A percentile compares a stretch with the other conserved stretches of the same genome.
phyloP scores from a whole-genome alignment of 108 stramenopile species.

The Cyclotella atomus region DNA sequence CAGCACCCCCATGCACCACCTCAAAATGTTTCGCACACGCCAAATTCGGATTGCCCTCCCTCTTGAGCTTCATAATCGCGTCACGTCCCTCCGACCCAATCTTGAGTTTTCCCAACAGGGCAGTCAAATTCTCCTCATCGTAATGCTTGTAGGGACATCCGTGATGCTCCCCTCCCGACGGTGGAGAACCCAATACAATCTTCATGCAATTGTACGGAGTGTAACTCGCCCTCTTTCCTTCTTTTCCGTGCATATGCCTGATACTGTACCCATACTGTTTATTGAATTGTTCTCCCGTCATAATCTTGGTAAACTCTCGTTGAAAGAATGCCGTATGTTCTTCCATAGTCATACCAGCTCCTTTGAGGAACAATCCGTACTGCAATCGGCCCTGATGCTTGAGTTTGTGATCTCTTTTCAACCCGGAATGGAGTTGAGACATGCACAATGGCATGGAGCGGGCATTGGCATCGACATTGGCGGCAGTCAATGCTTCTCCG shows the following conservation, averaged over 20 bases:
- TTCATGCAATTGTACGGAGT: constrained; percentile 91
- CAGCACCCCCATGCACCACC: constrained; percentile 79
- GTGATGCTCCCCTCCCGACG: constrained; percentile 87
- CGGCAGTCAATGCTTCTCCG: constrained; percentile 58
- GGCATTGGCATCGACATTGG: constrained; percentile 64
- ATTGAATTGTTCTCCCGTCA: constrained; percentile 87
- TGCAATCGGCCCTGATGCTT: constrained; percentile 96
- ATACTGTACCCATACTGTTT: constrained; percentile 96
- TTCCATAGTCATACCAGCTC: constrained; percentile 92
- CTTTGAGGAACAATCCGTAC: constrained; percentile 98
- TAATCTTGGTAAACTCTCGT: constrained; percentile 82
- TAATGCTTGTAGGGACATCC: constrained; percentile 97
- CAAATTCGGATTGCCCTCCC: constrained; percentile 85
- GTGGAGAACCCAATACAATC: constrained; percentile 90
- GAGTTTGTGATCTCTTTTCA: constrained; percentile 90
- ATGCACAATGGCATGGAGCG: constrained; percentile 97
- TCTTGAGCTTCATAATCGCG: constrained; percentile 74
- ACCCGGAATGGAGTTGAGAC: constrained; percentile 82
- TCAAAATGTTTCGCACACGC: constrained; percentile 97
- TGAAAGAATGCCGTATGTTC: constrained; percentile 94
- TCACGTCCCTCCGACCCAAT: constrained; percentile 74
- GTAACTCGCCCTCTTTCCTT: constrained; percentile 94
- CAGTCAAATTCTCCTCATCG: constrained; percentile 74
- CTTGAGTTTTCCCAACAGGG: constrained; percentile 59
- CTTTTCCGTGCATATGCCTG: constrained; percentile 98